phyloP scores from a whole-genome alignment of 768 basidiomycete genomes.

The Paxillus rubicundulus region DNA sequence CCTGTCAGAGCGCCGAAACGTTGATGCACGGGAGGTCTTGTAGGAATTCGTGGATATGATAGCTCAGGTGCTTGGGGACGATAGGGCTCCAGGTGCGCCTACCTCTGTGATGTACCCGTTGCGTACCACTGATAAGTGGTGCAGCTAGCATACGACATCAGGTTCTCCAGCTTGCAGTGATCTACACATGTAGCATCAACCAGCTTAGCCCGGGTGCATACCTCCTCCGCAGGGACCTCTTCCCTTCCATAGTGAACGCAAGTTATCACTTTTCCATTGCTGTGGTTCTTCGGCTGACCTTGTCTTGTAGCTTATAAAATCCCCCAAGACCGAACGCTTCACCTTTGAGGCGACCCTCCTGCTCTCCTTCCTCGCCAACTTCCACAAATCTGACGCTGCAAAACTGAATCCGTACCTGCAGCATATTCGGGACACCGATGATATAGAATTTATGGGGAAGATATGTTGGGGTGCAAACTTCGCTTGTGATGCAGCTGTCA shows the following conservation, averaged over 20 bases:
- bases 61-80: conserved; percentile 45
- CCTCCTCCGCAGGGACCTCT: conserved; percentile 61
- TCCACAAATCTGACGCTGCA: conserved; percentile 69
- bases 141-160: conserved; percentile 50
- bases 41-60: conserved; percentile 53
- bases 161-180: conserved; percentile 54
- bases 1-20: background rate
- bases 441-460: conserved; percentile 53
- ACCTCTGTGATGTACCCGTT: background rate
- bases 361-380: conserved; percentile 64
- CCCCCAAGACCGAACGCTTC: conserved; percentile 51
- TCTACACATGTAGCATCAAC: conserved; percentile 56
- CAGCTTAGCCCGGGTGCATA: conserved; percentile 73
- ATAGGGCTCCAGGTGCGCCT: conserved; percentile 35
- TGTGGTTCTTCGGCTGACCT: background rate
- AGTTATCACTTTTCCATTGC: conserved; percentile 15
- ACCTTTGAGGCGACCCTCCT: conserved; percentile 60
- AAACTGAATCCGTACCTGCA: conserved; percentile 66
- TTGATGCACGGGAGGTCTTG: background rate
- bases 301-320: conserved; percentile 49
- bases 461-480: conserved; percentile 57
- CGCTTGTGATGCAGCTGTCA: conserved; percentile 48
- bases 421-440: conserved; percentile 44
- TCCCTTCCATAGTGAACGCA: conserved; percentile 51
- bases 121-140: conserved; percentile 1